Conservation (phyloP, 1,284 basidiomycete species). For the Marasmius oreades region DNA sequence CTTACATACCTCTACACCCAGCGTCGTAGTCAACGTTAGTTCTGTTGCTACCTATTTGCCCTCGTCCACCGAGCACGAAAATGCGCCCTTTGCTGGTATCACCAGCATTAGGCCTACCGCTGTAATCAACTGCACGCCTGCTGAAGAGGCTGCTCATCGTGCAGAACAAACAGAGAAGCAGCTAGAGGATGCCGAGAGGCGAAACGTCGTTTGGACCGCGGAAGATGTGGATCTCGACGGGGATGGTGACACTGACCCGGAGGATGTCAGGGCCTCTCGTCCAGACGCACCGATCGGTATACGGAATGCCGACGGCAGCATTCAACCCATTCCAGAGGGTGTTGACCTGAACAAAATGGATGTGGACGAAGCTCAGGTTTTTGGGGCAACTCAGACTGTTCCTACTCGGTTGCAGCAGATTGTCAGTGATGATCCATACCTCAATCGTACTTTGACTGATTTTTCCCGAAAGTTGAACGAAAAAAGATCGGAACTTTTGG, state of each 20-base stretch:
- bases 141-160: conserved; percentile 50
- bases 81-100: conserved; percentile 54
- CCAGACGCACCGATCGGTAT: conserved; percentile 43
- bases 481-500: conserved; percentile 18
- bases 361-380: conserved; percentile 42
- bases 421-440: conserved; percentile 31
- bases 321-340: conserved; percentile 31
- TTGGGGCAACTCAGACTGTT: conserved; percentile 47
- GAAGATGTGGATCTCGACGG: conserved; percentile 47
- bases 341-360: conserved; percentile 15
- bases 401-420: conserved; percentile 56
- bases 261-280: conserved; percentile 29
- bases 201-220: conserved; percentile 48
- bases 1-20: conserved; percentile 21
- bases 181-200: conserved; percentile 36
- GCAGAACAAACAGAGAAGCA: conserved; percentile 55
- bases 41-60: conserved; percentile 75
- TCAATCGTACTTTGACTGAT: background rate
- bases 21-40: conserved; percentile 64
- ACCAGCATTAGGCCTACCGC: conserved; percentile 21
- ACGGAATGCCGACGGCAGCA: conserved; percentile 40
- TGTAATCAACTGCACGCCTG: conserved; percentile 43
- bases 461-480: conserved; percentile 21
- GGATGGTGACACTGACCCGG: conserved; percentile 38
- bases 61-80: conserved; percentile 53